phyloP scores from a whole-genome alignment of 1,284 basidiomycete species.

The Fomitopsis pinicola region DNA sequence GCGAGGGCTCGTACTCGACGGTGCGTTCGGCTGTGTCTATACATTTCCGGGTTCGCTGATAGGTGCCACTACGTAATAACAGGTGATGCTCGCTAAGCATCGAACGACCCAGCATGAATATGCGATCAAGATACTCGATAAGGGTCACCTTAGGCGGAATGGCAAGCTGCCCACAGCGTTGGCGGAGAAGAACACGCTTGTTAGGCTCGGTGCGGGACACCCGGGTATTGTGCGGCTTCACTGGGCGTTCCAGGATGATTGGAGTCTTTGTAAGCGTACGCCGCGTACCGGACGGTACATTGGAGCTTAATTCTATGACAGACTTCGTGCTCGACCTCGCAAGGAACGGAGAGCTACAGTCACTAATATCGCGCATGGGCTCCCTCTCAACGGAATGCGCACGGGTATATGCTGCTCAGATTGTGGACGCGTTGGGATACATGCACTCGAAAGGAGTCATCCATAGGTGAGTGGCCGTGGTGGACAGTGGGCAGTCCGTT shows the following conservation, averaged over 20 bases:
- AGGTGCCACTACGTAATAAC: slow-evolving; percentile 2
- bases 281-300: neutral
- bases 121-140: slow-evolving; percentile 77
- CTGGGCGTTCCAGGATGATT: slow-evolving; percentile 83
- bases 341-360: slow-evolving; percentile 86
- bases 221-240: slow-evolving; percentile 81
- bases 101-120: slow-evolving; percentile 57
- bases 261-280: slow-evolving; percentile 70
- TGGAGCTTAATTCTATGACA: slow-evolving; percentile 27
- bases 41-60: neutral
- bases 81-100: slow-evolving; percentile 62
- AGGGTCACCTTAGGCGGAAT: slow-evolving; percentile 65
- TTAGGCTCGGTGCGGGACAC: slow-evolving; percentile 64
- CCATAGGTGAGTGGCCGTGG: slow-evolving; percentile 55
- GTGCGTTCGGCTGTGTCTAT: slow-evolving; percentile 37
- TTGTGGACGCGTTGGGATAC: slow-evolving; percentile 83
- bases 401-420: slow-evolving; percentile 82
- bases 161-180: slow-evolving; percentile 62
- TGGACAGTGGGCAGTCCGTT: neutral
- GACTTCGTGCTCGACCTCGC: slow-evolving; percentile 92
- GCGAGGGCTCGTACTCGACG: slow-evolving; percentile 80
- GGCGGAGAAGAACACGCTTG: slow-evolving; percentile 62
- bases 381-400: slow-evolving; percentile 77
- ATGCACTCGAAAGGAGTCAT: slow-evolving; percentile 89
- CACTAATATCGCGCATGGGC: slow-evolving; percentile 73